Evolutionary conservation across 2,329 filamentous ascomycete species (phyloP).

Genomic region (Dothistroma pini): DNA sequence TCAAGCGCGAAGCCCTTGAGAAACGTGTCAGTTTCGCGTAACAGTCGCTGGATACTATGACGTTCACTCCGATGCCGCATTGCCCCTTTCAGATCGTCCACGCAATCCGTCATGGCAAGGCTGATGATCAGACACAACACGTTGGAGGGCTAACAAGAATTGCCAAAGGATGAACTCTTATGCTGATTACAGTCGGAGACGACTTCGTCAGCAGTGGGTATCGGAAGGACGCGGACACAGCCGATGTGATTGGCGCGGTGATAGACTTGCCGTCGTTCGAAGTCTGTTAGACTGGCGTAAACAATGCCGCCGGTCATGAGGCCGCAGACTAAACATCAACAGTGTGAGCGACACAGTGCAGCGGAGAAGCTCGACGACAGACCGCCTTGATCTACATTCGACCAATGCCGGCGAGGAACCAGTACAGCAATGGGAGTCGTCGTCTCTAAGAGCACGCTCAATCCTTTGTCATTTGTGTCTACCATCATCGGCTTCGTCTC

Average conservation of each 20-base stretch:
- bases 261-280: background rate
- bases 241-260: background rate
- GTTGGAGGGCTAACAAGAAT: too few relatives aligned
- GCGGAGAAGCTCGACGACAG: too few relatives aligned
- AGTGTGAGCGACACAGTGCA: too few relatives aligned
- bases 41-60: too few relatives aligned
- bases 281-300: background rate
- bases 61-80: too few relatives aligned
- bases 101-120: too few relatives aligned
- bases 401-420: background rate
- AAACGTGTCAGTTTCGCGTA: too few relatives aligned
- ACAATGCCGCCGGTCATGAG: background rate
- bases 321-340: background rate
- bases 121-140: too few relatives aligned
- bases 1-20: too few relatives aligned
- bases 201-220: background rate
- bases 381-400: too few relatives aligned
- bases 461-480: constrained; percentile 37
- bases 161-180: background rate
- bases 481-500: constrained; percentile 41
- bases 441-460: constrained; percentile 30
- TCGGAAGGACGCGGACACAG: background rate
- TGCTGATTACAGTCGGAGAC: background rate
- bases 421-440: constrained; percentile 31
- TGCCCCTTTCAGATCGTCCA: too few relatives aligned